A percentile compares a stretch with the other conserved stretches of the same genome.
Evolutionary conservation across 192 early-diverging fungal genomes (phyloP).

Genomic region (Dispira parvispora): DNA sequence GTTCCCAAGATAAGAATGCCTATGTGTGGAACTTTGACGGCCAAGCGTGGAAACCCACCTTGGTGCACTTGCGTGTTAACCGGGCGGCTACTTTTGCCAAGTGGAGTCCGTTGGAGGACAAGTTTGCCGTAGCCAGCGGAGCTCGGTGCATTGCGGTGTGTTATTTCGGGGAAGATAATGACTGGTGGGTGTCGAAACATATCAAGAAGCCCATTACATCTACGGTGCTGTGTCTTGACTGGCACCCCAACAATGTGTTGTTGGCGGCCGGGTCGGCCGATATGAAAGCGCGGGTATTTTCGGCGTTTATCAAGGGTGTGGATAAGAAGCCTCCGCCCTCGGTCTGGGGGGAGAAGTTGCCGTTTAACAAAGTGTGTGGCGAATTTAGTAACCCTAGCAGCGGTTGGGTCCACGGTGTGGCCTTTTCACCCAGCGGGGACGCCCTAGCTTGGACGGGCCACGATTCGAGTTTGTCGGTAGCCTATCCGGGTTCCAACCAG

Average conservation of each 20-base stretch:
- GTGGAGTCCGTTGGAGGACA: constrained; percentile 92
- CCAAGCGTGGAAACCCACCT: constrained; percentile 65
- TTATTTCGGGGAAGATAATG: constrained; percentile 89
- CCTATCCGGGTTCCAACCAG: constrained; percentile 41
- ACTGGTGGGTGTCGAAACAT: constrained; percentile 96
- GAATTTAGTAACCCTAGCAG: constrained; percentile 57
- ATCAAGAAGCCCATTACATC: constrained; percentile 82
- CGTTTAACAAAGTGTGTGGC: constrained; percentile 81
- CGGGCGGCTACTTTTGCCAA: constrained; percentile 84
- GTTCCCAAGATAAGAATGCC: constrained; percentile 96
- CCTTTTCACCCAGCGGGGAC: constrained; percentile 82
- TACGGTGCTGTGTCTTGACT: constrained; percentile 77
- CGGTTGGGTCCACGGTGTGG: constrained; percentile 88
- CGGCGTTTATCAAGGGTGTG: constrained; percentile 86
- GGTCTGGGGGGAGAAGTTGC: constrained; percentile 87
- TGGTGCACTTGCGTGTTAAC: constrained; percentile 90
- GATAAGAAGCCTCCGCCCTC: constrained; percentile 76
- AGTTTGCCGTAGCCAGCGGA: constrained; percentile 95
- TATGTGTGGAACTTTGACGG: constrained; percentile 87
- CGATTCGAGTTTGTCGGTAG: constrained; percentile 71
- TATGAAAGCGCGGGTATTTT: constrained; percentile 80
- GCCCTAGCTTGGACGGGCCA: constrained; percentile 70
- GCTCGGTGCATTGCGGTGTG: constrained; percentile 81
- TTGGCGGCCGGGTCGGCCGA: constrained; percentile 80
- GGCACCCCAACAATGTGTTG: constrained; percentile 95